Percentiles rank a stretch among this genome's conserved stretches.
Evolutionary conservation across 176 grass and related monocot genomes (phyloP).

Genomic region (Dendrocalamus sinicus): DNA sequence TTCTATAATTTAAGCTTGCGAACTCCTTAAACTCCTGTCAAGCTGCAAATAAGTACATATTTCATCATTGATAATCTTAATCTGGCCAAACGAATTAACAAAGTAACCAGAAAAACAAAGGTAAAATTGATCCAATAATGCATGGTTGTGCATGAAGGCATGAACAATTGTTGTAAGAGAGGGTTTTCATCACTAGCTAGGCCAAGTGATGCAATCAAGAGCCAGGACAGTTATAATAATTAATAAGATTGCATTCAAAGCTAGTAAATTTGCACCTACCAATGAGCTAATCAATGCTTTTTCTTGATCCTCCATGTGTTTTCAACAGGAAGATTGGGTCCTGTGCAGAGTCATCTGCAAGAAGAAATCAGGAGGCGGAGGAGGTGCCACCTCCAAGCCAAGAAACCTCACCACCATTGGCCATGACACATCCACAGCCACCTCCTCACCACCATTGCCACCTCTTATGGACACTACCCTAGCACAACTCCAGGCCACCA

Average conservation of each 20-base stretch:
- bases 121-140: background rate
- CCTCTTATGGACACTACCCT: conserved; percentile 75
- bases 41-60: background rate
- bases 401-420: conserved; percentile 47
- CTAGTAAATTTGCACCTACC: conserved; percentile 24
- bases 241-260: conserved; percentile 17
- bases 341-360: conserved; percentile 92
- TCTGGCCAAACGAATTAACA: background rate
- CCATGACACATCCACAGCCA: conserved; percentile 40
- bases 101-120: background rate
- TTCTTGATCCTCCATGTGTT: conserved; percentile 25
- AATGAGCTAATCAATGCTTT: conserved; percentile 41
- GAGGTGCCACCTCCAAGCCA: conserved; percentile 53
- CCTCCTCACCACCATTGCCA: conserved; percentile 56
- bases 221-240: conserved; percentile 21
- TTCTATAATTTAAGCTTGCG: background rate
- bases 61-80: conserved; percentile 6
- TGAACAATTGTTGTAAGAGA: background rate
- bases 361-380: conserved; percentile 53
- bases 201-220: conserved; percentile 1
- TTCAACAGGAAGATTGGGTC: conserved; percentile 90
- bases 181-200: background rate
- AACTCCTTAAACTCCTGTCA: background rate
- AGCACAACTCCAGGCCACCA: conserved; percentile 62
- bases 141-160: background rate